Percentiles rank a stretch among this genome's conserved stretches.
phyloP scores from a whole-genome alignment of 2,329 filamentous ascomycete species.

The Neospermospora avenae region DNA sequence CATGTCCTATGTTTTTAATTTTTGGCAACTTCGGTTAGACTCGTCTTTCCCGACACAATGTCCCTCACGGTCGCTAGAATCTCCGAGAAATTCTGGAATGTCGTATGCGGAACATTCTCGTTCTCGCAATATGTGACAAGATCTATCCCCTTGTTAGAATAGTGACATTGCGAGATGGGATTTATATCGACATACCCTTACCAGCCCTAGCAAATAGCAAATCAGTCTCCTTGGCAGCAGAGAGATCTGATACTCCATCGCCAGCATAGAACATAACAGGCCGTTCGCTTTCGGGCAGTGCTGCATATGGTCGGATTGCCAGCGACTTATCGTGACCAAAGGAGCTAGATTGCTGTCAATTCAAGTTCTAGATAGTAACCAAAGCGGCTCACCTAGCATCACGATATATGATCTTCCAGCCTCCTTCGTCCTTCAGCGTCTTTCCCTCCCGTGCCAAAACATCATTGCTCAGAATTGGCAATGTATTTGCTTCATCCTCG shows the following conservation, averaged over 20 bases:
- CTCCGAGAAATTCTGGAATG: conserved; percentile 78
- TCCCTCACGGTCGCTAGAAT: conserved; percentile 74
- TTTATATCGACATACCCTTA: conserved; percentile 55
- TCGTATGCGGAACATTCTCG: conserved; percentile 80
- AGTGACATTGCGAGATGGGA: neutral
- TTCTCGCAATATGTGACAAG: conserved; percentile 82
- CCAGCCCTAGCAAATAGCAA: conserved; percentile 90
- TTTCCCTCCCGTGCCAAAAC: conserved; percentile 64
- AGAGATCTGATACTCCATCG: conserved; percentile 88
- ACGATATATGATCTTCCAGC: conserved; percentile 84
- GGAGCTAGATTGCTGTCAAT: conserved; percentile 32
- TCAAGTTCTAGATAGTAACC: no score
- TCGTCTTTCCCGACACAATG: conserved; percentile 69
- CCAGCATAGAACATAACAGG: conserved; percentile 92
- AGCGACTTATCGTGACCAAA: conserved; percentile 95
- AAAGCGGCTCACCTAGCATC: conserved; percentile 64
- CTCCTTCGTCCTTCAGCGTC: conserved; percentile 73
- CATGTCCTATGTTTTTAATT: neutral
- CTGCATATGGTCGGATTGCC: conserved; percentile 82
- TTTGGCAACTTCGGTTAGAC: conserved; percentile 57
- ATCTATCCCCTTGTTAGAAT: conserved; percentile 47
- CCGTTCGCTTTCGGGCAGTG: conserved; percentile 62
- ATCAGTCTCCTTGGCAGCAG: conserved; percentile 87
- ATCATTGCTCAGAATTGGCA: conserved; percentile 88
- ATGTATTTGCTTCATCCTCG: conserved; percentile 58